phyloP scores from a whole-genome alignment of 2,329 filamentous ascomycete species.

The Ophiostoma angusticollis region DNA sequence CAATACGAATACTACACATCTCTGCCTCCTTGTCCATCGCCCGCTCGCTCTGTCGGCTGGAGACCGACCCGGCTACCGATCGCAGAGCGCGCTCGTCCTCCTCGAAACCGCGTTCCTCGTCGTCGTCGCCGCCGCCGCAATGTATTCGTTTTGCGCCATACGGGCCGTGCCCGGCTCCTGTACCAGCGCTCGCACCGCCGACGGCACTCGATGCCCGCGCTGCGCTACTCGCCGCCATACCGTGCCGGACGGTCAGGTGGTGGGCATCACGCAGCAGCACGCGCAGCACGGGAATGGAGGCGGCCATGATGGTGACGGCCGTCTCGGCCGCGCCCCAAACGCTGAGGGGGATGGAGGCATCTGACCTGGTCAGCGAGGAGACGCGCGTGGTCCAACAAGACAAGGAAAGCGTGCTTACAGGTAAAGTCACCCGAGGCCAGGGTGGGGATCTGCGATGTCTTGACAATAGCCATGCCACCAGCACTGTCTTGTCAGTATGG shows the following conservation, averaged over 20 bases:
- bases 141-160: too few relatives aligned
- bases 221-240: not conserved
- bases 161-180: too few relatives aligned
- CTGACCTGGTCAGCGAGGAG: not conserved
- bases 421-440: slow-evolving; percentile 2
- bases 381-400: not conserved
- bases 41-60: not conserved
- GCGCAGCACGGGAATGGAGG: slow-evolving; percentile 3
- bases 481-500: too few relatives aligned
- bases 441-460: slow-evolving; percentile 3
- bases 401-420: not conserved
- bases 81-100: slow-evolving; percentile 1
- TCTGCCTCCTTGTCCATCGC: not conserved
- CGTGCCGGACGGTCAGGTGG: not conserved
- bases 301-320: slow-evolving; percentile 4
- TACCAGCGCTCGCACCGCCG: not conserved
- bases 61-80: slow-evolving; percentile 1
- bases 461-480: slow-evolving; percentile 4
- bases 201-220: too few relatives aligned
- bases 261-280: slow-evolving; percentile 3
- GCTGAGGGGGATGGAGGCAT: not conserved
- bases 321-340: slow-evolving; percentile 4
- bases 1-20: slow-evolving; percentile 1
- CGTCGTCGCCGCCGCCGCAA: not conserved
- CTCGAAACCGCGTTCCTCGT: not conserved